Base-by-base conservation (phyloP, 805 yeast genomes). In the Clavispora vitiphila region DNA sequence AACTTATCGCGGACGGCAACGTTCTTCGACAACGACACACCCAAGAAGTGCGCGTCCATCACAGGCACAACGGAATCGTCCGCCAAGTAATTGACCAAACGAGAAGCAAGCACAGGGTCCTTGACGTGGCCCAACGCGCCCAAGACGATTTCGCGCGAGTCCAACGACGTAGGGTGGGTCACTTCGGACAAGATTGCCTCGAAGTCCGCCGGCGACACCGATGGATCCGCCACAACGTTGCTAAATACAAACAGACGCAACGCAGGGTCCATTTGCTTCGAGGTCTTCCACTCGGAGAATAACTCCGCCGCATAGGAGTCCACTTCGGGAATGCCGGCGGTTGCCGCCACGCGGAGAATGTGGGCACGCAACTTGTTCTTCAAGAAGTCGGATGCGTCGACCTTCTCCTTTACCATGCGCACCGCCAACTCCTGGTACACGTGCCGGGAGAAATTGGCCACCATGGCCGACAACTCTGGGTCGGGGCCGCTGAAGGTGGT, bases 11-110 rank as follows among this genome's bases (percentile, higher is more conserved):
- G 70, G 1, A 76, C 64, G 10, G 49, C 51, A 6, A 70, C 47
- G 55, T 81, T 81, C 8, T 60, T 50, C n/a, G 77, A 68, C 26
- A 81, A 62, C 20, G 76, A 58, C 8, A 54, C 56, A 3, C 75
- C 73, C 38, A 80, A 61, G 53, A 72, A 76, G 51, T 76, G 78
- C 15, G 75, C 67, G 52, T 81, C 84, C 82, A 81, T 82, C 19
- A 68, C 69, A 0, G 79, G 78, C 26, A 81, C 68, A 29, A 65
- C 55, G 2, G 69, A 68, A 9, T 63, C 62, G 27, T 76, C 66
- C 34, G 71, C 55, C 24, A 78, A 56, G 43, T 69, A 51, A 0
- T 50, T 57, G n/a, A 79, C 49, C 37, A 76, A 59, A 37, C 56
- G 55, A 1, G 29, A 51, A 20, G 76, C 61, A 22, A 67, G 62